Percentiles rank a stretch among this genome's conserved stretches.
Evolutionary conservation across 768 basidiomycete species (phyloP).

Genomic region (Lactarius sanguifluus): DNA sequence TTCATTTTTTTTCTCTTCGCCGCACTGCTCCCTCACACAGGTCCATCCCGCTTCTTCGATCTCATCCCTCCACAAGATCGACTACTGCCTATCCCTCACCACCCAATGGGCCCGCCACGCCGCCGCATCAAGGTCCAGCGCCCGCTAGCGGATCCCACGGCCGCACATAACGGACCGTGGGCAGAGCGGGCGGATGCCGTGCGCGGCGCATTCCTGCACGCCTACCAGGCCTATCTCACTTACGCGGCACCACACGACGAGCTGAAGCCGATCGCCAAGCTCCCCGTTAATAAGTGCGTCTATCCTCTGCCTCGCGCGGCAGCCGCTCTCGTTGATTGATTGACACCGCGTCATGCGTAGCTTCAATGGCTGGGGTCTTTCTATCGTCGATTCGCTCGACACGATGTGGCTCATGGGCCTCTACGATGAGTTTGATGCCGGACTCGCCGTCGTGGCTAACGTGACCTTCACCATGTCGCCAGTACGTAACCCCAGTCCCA

Average conservation of each 20-base stretch:
- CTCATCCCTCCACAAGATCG: neutral
- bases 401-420: constrained; percentile 83
- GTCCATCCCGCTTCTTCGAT: neutral
- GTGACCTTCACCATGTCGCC: constrained; percentile 49
- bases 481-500: constrained; percentile 34
- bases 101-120: neutral
- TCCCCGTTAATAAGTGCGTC: constrained; percentile 51
- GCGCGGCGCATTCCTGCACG: constrained; percentile 62
- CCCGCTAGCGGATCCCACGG: neutral
- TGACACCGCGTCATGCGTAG: constrained; percentile 37
- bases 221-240: constrained; percentile 61
- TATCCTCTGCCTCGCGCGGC: neutral
- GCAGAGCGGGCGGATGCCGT: constrained; percentile 53
- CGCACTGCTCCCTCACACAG: constrained; percentile 2
- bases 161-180: constrained; percentile 39
- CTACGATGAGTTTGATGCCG: constrained; percentile 64
- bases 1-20: constrained; percentile 2
- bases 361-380: constrained; percentile 80
- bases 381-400: constrained; percentile 79
- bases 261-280: constrained; percentile 52
- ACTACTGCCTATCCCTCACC: neutral
- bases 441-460: constrained; percentile 52
- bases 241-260: constrained; percentile 66
- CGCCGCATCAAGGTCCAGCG: constrained; percentile 13
- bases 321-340: neutral